Conservation (phyloP, 129 eudicot species). For the Flaveria robusta region DNA sequence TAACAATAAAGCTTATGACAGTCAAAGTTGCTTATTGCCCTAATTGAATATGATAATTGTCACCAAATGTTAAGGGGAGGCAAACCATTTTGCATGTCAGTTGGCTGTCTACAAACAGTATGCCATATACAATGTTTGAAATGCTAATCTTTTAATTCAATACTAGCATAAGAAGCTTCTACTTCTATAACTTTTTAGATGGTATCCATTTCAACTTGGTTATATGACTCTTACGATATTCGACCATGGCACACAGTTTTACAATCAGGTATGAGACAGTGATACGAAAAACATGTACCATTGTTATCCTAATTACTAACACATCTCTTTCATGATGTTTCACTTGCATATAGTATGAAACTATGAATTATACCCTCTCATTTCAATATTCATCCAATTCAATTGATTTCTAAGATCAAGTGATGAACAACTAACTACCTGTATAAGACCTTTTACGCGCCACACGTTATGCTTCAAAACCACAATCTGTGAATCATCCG, state of each 20-base stretch:
- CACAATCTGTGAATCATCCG: constrained; percentile 83
- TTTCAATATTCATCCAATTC: not conserved
- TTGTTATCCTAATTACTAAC: not conserved
- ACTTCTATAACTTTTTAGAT: too few species aligned
- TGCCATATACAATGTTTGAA: too few species aligned
- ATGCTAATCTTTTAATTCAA: too few species aligned
- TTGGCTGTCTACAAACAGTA: too few species aligned
- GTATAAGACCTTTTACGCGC: constrained; percentile 95
- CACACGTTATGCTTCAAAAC: constrained; percentile 92
- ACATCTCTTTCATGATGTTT: not conserved
- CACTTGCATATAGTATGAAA: not conserved
- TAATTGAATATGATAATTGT: not conserved
- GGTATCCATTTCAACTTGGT: not conserved
- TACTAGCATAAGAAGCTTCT: too few species aligned
- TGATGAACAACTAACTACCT: constrained; percentile 42
- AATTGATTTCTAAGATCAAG: not conserved
- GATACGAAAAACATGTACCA: not conserved
- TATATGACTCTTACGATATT: not conserved
- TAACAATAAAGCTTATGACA: not conserved
- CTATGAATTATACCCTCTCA: not conserved
- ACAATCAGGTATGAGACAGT: not conserved
- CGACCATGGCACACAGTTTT: not conserved
- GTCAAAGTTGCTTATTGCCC: not conserved
- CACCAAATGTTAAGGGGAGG: not conserved
- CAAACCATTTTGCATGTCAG: too few species aligned